Evolutionary conservation across 352 stramenopile genomes (phyloP).

Genomic region (Phytophthora megakarya): DNA sequence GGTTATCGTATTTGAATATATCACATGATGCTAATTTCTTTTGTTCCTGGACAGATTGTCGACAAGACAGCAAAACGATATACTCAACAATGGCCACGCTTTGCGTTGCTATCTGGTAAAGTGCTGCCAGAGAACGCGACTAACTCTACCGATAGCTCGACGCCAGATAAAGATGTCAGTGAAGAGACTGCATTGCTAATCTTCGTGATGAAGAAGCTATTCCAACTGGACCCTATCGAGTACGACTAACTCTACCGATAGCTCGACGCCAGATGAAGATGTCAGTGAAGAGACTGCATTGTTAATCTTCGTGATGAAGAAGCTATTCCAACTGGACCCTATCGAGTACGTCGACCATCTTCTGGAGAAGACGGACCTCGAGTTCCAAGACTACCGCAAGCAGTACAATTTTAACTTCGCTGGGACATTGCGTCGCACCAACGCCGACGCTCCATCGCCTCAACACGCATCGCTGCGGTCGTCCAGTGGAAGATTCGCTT

Average conservation of each 20-base stretch:
- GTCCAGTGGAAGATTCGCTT: constrained; percentile 42
- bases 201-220: constrained; percentile 48
- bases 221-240: constrained; percentile 48
- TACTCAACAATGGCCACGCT: constrained; percentile 22
- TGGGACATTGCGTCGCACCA: constrained; percentile 26
- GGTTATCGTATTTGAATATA: constrained; percentile 7
- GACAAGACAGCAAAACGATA: constrained; percentile 48
- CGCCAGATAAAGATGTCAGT: constrained; percentile 7
- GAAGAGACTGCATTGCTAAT: constrained; percentile 37
- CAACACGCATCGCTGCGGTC: constrained; percentile 29
- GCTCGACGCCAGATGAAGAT: constrained; percentile 8
- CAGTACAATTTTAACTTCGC: constrained; percentile 47
- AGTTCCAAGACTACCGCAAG: constrained; percentile 47
- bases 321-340: constrained; percentile 46
- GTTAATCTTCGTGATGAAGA: constrained; percentile 45
- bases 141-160: not conserved
- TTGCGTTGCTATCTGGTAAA: constrained; percentile 24
- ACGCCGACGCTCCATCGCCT: constrained; percentile 34
- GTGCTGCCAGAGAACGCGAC: not conserved
- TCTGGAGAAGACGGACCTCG: constrained; percentile 42
- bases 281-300: constrained; percentile 27
- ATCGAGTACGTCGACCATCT: constrained; percentile 53
- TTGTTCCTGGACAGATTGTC: constrained; percentile 36
- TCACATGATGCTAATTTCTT: constrained; percentile 14
- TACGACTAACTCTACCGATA: constrained; percentile 39